Evolutionary conservation across 2,329 filamentous ascomycete genomes (phyloP), one percentile per base, ranked within the genome.

Genomic region (Aspergillus fructus): DNA sequence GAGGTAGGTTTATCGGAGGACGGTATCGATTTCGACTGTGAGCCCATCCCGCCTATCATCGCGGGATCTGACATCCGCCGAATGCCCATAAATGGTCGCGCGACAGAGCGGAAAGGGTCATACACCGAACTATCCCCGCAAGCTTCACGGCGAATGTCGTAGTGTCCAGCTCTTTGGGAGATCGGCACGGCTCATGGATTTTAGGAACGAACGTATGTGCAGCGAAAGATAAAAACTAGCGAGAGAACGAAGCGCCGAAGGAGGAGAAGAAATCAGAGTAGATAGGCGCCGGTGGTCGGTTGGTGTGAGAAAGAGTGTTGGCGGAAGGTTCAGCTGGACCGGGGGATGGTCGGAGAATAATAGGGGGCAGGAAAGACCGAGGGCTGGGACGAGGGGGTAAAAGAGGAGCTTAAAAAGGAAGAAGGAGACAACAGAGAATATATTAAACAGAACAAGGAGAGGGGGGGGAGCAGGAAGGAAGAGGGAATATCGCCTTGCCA

Each of bases 1-100:
- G 75, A 77, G 39, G 81, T 74, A 33, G 82, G 76, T 79, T 69
- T 72, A 58, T 77, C 80, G 57, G 80, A 79, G 19, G 81, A 80
- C 56, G 79, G 78, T 51, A 83, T 79, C 33, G 70, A 68, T 59
- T 70, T 73, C 27, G 73, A 69, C 51, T 72, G 67, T 59, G 71
- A 64, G 60, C 62, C 67, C 55, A 67, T 71, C 52, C 69, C 71
- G 62, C 66, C 65, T 59, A 65, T 62, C 56, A 67, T 68, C 53
- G 64, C 65, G 52, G 69, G 51, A 53, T 60, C 58, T 42, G 69
- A 68, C 30, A 64, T 61, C 50, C 66, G 62, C 61, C 59, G 64
- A 59, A 67, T 64, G 56, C 58, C 63, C 59, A 69, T 59, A 54
- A 60, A 63, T 53, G 60, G 64, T 62, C 55, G 66, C 57, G 59